phyloP scores from a whole-genome alignment of 2,329 filamentous ascomycete species.

The Coniochaeta hoffmannii region DNA sequence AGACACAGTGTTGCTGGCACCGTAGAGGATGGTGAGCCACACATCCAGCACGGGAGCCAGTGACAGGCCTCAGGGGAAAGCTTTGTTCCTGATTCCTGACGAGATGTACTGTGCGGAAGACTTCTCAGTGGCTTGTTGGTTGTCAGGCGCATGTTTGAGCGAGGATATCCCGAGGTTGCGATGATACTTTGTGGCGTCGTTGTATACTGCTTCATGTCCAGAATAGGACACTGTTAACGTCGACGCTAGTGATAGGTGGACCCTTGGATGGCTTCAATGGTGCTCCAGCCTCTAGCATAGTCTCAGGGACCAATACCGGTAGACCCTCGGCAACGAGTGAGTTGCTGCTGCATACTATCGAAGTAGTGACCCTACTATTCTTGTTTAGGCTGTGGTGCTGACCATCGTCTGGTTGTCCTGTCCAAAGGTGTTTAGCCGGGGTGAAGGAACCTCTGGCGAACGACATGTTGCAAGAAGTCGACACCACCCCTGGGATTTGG shows the following conservation, averaged over 20 bases:
- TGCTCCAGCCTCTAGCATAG: not conserved
- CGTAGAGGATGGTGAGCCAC: not conserved
- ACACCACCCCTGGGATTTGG: not conserved
- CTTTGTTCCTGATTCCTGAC: not conserved
- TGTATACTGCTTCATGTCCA: not conserved
- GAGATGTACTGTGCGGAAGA: not conserved
- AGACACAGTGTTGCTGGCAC: not conserved
- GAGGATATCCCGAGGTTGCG: not conserved
- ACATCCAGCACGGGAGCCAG: not conserved
- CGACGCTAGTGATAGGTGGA: no score
- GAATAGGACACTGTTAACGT: not conserved
- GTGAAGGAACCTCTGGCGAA: not conserved
- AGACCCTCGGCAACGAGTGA: not conserved
- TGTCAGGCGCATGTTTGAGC: not conserved
- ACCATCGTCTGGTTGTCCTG: not conserved
- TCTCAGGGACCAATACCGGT: not conserved
- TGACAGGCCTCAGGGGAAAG: not conserved
- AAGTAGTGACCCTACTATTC: not conserved
- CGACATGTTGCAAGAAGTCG: not conserved
- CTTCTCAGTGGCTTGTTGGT: not conserved
- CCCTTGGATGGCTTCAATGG: not conserved
- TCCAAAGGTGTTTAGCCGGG: not conserved
- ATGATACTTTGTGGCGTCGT: not conserved
- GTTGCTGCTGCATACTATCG: not conserved
- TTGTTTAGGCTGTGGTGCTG: not conserved